phyloP scores from a whole-genome alignment of 257 asterid genomes.

The Lavandula angustifolia region DNA sequence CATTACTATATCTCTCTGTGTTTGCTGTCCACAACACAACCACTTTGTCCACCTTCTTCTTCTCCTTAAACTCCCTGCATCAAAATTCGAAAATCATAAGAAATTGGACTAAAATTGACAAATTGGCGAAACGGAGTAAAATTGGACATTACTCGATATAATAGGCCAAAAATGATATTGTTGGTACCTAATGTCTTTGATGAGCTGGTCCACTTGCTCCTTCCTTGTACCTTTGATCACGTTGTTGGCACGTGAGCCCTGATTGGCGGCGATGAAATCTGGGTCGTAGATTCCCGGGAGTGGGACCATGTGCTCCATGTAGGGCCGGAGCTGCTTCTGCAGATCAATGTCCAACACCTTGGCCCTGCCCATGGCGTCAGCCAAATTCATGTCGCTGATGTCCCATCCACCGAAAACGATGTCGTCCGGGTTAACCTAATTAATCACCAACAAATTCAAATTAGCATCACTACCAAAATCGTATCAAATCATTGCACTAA shows the following conservation, averaged over 20 bases:
- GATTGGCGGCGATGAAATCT: conserved; percentile 99
- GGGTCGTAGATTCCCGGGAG: conserved; percentile 95
- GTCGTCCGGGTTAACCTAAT: conserved; percentile 89
- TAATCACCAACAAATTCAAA: conserved; percentile 29
- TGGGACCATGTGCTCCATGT: conserved; percentile 98
- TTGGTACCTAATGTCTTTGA: conserved; percentile 73
- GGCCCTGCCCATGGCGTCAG: conserved; percentile 96
- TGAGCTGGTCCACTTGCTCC: conserved; percentile 78
- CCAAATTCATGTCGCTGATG: conserved; percentile 91
- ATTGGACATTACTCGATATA: too few relatives aligned
- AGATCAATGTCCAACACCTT: conserved; percentile 90
- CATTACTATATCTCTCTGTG: conserved; percentile 91
- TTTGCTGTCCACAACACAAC: conserved; percentile 99
- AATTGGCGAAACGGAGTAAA: too few relatives aligned
- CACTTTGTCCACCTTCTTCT: conserved; percentile 73
- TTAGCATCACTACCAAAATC: neutral
- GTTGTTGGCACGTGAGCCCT: conserved; percentile 88
- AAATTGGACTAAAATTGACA: too few relatives aligned
- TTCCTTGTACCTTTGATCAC: conserved; percentile 82
- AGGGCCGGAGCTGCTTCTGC: conserved; percentile 90
- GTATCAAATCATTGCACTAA: too few relatives aligned
- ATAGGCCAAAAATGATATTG: too few relatives aligned
- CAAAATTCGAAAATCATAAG: neutral
- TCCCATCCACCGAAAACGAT: conserved; percentile 99
- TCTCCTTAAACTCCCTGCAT: conserved; percentile 85